Evolutionary conservation across 768 basidiomycete genomes (phyloP), one percentile per base, ranked within the genome.

Genomic region (Lactarius quietus): DNA sequence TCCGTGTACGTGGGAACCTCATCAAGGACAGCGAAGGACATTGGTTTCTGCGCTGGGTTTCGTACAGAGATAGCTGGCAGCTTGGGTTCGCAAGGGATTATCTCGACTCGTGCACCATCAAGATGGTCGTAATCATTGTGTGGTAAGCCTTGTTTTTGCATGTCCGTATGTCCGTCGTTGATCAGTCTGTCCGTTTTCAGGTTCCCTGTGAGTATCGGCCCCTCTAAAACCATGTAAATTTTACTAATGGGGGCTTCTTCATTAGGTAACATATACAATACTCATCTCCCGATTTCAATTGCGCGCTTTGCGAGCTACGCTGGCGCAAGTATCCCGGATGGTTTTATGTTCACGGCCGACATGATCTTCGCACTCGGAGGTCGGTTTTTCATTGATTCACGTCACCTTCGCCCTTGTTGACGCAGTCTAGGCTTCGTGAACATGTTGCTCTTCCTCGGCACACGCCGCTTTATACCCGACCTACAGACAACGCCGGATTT

Each of bases 1-100:
- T 79, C 43, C 75, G 77, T 26, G 75, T 79, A 10, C 77, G 78
- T 23, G 78, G 78, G 2, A 79, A 79, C 63, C 67, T 78, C 12
- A 58, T 72, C 20, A 65, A 60, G n/a, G 70, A 67, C 7, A 67
- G 65, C 41, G 63, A 66, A 15, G 73, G 74, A 12, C 61, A 57
- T 20, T 75, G 76, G 74, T 65, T 57, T 14, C 66, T 78, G 33
- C 74, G 75, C 36, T 74, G 74, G 62, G 72, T 77, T 7, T 69
- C 74, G 6, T 65, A 70, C 12, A 62, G 69, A 12, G 72, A 76
- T 36, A 68, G 74, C 52, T 78, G 77, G 77, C 66, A 73, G 54
- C 72, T 78, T 26, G 72, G 72, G 1, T 69, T 77, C 56, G 55
- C 69, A 23, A 72, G 77, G 7, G 77, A 78, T 61, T 71, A 72